A percentile compares a stretch with the other conserved stretches of the same genome.
These are phyloP conservation scores for Paracamarosporium sp. DNA, from an alignment of 2,329 filamentous ascomycete species.

Conservation along the genomic window DNA sequence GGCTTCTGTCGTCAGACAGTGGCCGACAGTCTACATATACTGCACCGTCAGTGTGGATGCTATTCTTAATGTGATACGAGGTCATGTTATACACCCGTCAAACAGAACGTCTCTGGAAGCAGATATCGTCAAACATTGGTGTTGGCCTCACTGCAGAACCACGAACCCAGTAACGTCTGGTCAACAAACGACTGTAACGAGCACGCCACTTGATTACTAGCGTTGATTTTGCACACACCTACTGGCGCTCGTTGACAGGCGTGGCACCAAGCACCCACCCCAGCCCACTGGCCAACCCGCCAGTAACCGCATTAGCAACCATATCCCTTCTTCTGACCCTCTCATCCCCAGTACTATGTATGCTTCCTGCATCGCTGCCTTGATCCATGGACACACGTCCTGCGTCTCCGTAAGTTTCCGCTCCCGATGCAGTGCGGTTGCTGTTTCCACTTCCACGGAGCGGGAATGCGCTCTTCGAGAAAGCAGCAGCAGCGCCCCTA, in stretches of 20 bases:
- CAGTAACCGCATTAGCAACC: constrained; percentile 69
- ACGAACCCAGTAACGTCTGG: not conserved
- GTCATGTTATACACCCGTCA: not conserved
- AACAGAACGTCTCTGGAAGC: not conserved
- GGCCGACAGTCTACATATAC: too few species aligned
- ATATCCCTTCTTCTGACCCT: constrained; percentile 74
- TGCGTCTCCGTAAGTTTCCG: constrained; percentile 10
- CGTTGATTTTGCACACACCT: too few species aligned
- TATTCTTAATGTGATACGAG: not conserved
- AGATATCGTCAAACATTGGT: not conserved
- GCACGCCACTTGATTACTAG: not conserved
- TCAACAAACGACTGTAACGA: not conserved
- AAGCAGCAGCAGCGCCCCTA: constrained; percentile 55
- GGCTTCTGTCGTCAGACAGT: too few species aligned
- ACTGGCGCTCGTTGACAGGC: constrained; percentile 5
- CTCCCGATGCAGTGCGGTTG: constrained; percentile 17
- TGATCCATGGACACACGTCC: constrained; percentile 35
- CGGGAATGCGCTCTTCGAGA: constrained; percentile 56
- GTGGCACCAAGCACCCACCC: constrained; percentile 67
- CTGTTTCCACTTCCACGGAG: constrained; percentile 32
- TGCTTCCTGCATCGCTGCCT: constrained; percentile 46
- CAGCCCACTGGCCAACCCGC: constrained; percentile 66
- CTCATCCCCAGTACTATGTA: constrained; percentile 38
- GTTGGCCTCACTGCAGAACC: not conserved
- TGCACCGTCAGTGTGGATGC: too few species aligned